Percentiles rank a stretch among this genome's conserved stretches.
These are phyloP conservation scores for Acacia pycnantha DNA, from an alignment of 331 rosid species.

Conservation along the genomic window DNA sequence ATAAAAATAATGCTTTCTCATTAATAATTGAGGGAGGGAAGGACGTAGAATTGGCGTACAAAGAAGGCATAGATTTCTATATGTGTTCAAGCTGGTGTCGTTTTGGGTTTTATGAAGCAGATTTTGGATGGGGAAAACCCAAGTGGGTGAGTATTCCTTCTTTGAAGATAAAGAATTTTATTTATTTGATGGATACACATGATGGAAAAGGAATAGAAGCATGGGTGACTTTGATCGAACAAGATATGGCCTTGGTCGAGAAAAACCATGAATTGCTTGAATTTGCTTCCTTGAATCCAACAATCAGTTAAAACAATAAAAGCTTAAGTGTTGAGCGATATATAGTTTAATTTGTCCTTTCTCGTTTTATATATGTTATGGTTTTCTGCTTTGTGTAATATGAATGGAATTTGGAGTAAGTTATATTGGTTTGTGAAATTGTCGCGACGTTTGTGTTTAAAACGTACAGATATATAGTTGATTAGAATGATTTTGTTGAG, in stretches of 20 bases:
- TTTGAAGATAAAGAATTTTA: neutral
- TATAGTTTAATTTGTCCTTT: no score
- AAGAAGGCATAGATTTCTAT: neutral
- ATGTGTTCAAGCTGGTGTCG: neutral
- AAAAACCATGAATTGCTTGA: neutral
- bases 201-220: constrained; percentile 14
- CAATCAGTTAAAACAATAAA: neutral
- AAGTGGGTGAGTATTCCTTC: constrained; percentile 4
- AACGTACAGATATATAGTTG: no score
- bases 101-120: neutral
- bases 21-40: neutral
- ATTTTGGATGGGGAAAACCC: constrained; percentile 24
- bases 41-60: neutral
- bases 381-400: no score
- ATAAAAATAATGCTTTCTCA: no score
- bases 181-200: neutral
- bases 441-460: no score
- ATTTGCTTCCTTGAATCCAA: constrained; percentile 7
- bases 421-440: no score
- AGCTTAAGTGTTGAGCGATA: no score
- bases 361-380: no score
- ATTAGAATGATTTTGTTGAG: no score
- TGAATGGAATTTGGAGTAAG: no score
- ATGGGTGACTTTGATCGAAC: neutral
- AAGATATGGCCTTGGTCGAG: constrained; percentile 6